Percentiles rank a stretch among this genome's conserved stretches.
phyloP scores from a whole-genome alignment of 73 alveolate species.

The Blepharisma japonicum region DNA sequence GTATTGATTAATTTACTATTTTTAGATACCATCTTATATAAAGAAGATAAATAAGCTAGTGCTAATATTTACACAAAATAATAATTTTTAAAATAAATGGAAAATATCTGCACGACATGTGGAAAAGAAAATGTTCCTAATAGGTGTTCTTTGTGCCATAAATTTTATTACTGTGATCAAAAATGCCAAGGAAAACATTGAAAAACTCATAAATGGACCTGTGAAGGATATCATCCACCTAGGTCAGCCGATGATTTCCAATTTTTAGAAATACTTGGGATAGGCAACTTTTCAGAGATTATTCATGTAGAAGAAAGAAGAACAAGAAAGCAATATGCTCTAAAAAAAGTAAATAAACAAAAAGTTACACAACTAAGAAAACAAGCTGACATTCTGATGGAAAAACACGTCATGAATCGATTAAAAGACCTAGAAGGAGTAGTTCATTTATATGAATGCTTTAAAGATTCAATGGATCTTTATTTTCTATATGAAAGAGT shows the following conservation, averaged over 20 bases:
- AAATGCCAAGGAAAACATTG: slow-evolving; percentile 48
- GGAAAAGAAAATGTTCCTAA: slow-evolving; percentile 21
- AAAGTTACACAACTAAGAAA: slow-evolving; percentile 42
- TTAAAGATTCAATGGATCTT: slow-evolving; percentile 45
- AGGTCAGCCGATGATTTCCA: slow-evolving; percentile 35
- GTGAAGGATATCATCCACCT: slow-evolving; percentile 34
- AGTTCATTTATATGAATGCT: slow-evolving; percentile 40
- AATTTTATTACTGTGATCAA: slow-evolving; percentile 41
- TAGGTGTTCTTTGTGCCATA: slow-evolving; percentile 45
- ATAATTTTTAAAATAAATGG: not conserved
- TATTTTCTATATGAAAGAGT: slow-evolving; percentile 43
- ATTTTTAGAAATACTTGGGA: slow-evolving; percentile 44
- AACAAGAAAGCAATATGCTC: slow-evolving; percentile 46
- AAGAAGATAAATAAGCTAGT: too few species aligned
- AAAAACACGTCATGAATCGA: slow-evolving; percentile 50
- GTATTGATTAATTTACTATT: too few species aligned
- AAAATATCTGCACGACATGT: slow-evolving; percentile 9
- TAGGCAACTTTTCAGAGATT: slow-evolving; percentile 55
- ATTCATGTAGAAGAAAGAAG: slow-evolving; percentile 40
- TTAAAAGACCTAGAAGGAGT: slow-evolving; percentile 38
- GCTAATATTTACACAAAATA: too few species aligned
- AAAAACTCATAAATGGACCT: slow-evolving; percentile 44
- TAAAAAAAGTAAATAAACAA: slow-evolving; percentile 40
- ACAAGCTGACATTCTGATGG: slow-evolving; percentile 58
- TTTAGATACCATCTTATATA: too few species aligned